Base-by-base conservation (phyloP, 805 yeast genomes). In the Schwanniomyces vanrijiae region DNA sequence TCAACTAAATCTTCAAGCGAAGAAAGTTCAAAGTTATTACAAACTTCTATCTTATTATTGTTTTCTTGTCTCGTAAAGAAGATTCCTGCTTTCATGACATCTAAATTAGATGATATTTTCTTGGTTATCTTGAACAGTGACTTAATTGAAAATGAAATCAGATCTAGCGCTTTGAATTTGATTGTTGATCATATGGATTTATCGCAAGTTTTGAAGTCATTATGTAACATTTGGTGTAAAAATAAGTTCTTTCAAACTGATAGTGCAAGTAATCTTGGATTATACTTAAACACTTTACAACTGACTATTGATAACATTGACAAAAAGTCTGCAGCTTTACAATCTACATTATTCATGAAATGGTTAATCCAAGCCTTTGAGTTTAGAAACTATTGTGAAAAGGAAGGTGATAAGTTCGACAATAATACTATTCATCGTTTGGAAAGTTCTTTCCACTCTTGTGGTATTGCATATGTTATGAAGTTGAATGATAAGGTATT, bases 401-500 rank as follows among this genome's bases (percentile, higher is more conserved):
- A 42, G 10, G 49, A 54, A 22, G n/a, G n/a, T 11, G 48, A 49
- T 43, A 61, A 62, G 48, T 84, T 84, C 61, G 90, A 84, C 58
- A 77, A 70, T 53, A 88, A 88, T 60, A 84, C 96, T 10, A 73
- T 88, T 53, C 83, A 86, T 63, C 79, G 96, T 55, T 81, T 92
- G 52, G 98, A 92, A 62, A 77, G 90, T 16, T 78, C 86, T 9
- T 81, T 86, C 61, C 86, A 87, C 56, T 73, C 78, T 33, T 81
- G 90, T 61, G 91, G 88, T 18, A 81, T 92, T 53, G 73, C 74
- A 20, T 84, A 83, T 55, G 95, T 92, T 16, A 78, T 94, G 84
- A 91, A 92, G 67, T 78, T 94, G 68, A 94, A 94, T 63, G 99
- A 94, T 64, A 90, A 89, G 70, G 81, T 84, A 19, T 94, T 94